These are phyloP conservation scores for Chalara sp. DNA, from an alignment of 2,329 filamentous ascomycete genomes.

Conservation along the genomic window DNA sequence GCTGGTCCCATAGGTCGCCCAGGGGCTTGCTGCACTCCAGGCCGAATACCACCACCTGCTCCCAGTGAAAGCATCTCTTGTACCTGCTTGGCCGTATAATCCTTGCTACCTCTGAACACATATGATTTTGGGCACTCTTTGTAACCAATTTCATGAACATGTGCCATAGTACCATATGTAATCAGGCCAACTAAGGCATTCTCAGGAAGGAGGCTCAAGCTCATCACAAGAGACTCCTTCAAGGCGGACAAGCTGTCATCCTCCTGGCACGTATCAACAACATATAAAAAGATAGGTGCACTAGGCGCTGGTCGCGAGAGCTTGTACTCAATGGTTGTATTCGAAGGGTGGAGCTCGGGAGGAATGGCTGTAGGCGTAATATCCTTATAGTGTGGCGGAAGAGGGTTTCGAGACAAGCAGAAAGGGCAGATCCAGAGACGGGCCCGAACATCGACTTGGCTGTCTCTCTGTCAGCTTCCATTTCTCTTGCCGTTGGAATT, in stretches of 20 bases:
- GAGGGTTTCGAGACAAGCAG: conserved; percentile 74
- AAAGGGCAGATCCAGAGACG: conserved; percentile 87
- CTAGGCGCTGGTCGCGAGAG: conserved; percentile 77
- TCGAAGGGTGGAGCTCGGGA: conserved; percentile 72
- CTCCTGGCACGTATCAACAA: conserved; percentile 84
- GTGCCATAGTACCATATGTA: conserved; percentile 90
- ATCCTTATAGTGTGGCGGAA: conserved; percentile 84
- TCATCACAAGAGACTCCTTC: conserved; percentile 83
- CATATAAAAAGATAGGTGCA: conserved; percentile 79
- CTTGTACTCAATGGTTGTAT: conserved; percentile 86
- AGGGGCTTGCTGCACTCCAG: conserved; percentile 60
- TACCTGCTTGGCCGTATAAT: conserved; percentile 97
- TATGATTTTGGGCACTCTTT: conserved; percentile 98
- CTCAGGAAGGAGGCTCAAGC: conserved; percentile 72
- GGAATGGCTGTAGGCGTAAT: conserved; percentile 79
- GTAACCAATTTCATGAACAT: conserved; percentile 97
- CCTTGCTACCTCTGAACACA: conserved; percentile 95
- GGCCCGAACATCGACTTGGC: conserved; percentile 77
- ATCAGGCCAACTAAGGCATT: conserved; percentile 78
- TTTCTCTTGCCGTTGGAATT: background rate
- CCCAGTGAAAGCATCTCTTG: conserved; percentile 91
- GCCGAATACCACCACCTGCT: conserved; percentile 63
- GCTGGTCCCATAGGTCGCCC: conserved; percentile 76
- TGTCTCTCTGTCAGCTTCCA: conserved; percentile 31
- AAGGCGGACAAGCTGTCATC: conserved; percentile 77